A percentile compares a stretch with the other conserved stretches of the same genome.
Conservation (phyloP, 768 basidiomycete species). For the Mycena epipterygia region DNA sequence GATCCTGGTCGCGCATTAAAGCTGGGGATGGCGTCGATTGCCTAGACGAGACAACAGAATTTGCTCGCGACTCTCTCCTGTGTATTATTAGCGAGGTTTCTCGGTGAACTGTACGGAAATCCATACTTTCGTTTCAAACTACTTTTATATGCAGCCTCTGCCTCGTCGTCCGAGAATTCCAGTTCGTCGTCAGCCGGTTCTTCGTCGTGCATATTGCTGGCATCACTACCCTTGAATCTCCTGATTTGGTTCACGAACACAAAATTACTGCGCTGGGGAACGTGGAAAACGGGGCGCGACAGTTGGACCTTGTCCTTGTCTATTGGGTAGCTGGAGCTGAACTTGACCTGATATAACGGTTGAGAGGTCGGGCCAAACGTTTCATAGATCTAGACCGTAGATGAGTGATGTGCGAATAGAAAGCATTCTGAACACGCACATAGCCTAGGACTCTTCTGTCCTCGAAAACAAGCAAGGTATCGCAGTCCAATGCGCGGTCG, state of each 20-base stretch:
- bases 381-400: conserved; percentile 80
- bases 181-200: conserved; percentile 91
- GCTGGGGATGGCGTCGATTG: conserved; percentile 68
- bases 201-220: conserved; percentile 95
- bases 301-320: conserved; percentile 67
- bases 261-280: conserved; percentile 84
- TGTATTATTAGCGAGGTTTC: conserved; percentile 12
- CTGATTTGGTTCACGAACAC: conserved; percentile 84
- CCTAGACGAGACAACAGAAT: conserved; percentile 67
- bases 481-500: conserved; percentile 84
- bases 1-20: conserved; percentile 67
- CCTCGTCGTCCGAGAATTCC: conserved; percentile 97
- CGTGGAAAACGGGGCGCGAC: conserved; percentile 83
- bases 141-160: conserved; percentile 81
- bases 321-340: conserved; percentile 75
- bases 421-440: conserved; percentile 62
- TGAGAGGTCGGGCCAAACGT: conserved; percentile 95
- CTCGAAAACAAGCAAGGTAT: conserved; percentile 91
- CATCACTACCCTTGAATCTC: conserved; percentile 88
- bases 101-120: conserved; percentile 21
- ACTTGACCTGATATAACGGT: conserved; percentile 91
- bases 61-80: conserved; percentile 68
- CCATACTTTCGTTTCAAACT: conserved; percentile 71
- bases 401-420: conserved; percentile 12
- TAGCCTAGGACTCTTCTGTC: conserved; percentile 93